A percentile compares a stretch with the other conserved stretches of the same genome.
These are phyloP conservation scores for Lactifluus pinguis DNA, from an alignment of 768 basidiomycete species.

Conservation along the genomic window DNA sequence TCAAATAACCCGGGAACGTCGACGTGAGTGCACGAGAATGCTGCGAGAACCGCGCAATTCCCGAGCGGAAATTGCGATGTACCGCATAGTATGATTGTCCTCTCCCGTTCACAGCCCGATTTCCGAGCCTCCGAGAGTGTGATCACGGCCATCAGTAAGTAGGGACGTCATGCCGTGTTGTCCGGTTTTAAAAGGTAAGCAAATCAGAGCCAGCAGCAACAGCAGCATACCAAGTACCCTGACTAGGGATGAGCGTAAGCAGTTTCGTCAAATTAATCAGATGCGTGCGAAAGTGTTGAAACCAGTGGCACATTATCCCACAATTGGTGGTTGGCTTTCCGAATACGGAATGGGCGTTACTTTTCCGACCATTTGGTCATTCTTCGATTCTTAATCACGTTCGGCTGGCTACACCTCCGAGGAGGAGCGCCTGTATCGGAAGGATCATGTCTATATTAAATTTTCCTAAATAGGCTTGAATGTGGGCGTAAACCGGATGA, in stretches of 20 bases:
- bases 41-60: background rate
- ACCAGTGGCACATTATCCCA: background rate
- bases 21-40: background rate
- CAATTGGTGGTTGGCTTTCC: background rate
- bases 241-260: background rate
- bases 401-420: background rate
- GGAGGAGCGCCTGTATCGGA: background rate
- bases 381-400: background rate
- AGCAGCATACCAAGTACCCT: background rate
- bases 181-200: constrained; percentile 2
- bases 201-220: background rate
- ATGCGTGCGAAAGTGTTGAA: background rate
- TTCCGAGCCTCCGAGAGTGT: too few species aligned
- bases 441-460: constrained; percentile 1
- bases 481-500: background rate
- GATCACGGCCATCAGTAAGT: background rate
- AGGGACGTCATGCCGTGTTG: background rate
- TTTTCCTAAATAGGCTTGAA: background rate
- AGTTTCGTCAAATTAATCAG: background rate
- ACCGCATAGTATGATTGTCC: background rate
- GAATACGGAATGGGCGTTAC: background rate
- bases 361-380: constrained; percentile 10
- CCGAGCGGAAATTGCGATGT: background rate
- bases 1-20: background rate
- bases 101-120: background rate